Conservation (phyloP, 208 protist species). For the Leishmania aethiopica region DNA sequence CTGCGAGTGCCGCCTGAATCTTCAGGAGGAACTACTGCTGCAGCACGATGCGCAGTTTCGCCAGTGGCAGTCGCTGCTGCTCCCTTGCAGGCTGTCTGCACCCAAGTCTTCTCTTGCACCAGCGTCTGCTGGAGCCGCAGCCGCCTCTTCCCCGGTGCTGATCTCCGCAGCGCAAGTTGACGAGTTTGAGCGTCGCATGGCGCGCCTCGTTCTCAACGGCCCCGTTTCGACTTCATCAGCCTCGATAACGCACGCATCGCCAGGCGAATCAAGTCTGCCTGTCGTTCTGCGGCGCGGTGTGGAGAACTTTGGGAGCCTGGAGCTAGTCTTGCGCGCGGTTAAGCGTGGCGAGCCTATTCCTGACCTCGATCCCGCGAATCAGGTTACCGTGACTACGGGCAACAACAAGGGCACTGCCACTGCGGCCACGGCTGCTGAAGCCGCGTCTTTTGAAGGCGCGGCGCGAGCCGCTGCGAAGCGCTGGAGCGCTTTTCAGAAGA, state of each 20-base stretch:
- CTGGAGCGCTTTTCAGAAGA: slow-evolving; percentile 64
- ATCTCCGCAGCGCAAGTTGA: slow-evolving; percentile 35
- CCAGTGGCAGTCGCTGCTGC: slow-evolving; percentile 18
- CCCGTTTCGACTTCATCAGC: not conserved
- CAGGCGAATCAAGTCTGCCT: slow-evolving; percentile 26
- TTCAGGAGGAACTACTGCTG: slow-evolving; percentile 24
- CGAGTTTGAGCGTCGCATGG: slow-evolving; percentile 54
- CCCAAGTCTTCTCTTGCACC: not conserved
- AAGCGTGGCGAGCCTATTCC: not conserved
- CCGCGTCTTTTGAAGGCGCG: not conserved
- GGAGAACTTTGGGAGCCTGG: slow-evolving; percentile 62
- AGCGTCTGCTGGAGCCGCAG: not conserved
- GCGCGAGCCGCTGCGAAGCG: slow-evolving; percentile 35
- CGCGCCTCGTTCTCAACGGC: slow-evolving; percentile 44
- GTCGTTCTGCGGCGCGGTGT: slow-evolving; percentile 62
- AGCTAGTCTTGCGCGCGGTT: slow-evolving; percentile 41
- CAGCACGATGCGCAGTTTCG: slow-evolving; percentile 24
- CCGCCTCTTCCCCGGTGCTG: not conserved
- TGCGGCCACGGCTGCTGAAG: not conserved
- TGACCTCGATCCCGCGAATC: not conserved
- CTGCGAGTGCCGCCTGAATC: slow-evolving; percentile 31
- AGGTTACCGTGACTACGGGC: not conserved
- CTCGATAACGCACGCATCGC: not conserved
- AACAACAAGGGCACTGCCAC: not conserved
- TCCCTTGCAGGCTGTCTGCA: not conserved